Evolutionary conservation across 768 basidiomycete species (phyloP).

Genomic region (Hericium coralloides): DNA sequence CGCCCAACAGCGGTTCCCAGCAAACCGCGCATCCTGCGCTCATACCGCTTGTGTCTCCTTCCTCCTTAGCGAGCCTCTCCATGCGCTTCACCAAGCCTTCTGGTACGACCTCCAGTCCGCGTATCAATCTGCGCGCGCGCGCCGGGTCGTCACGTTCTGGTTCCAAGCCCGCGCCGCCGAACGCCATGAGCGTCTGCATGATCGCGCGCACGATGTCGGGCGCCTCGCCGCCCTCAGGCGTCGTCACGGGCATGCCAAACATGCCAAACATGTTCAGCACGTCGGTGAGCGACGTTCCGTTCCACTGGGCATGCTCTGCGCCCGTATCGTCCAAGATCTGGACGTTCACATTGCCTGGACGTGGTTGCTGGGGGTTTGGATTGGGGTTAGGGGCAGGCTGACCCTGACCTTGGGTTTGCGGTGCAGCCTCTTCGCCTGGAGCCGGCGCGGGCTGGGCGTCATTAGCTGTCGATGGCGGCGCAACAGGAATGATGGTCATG

Average conservation of each 20-base stretch:
- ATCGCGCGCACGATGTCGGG: too few relatives aligned
- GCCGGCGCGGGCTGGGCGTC: not conserved
- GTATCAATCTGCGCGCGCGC: constrained; percentile 53
- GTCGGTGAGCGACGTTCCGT: too few relatives aligned
- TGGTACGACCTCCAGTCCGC: constrained; percentile 58
- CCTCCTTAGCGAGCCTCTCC: constrained; percentile 38
- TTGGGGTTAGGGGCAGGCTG: too few relatives aligned
- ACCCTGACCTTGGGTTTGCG: too few relatives aligned
- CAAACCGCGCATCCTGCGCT: constrained; percentile 54
- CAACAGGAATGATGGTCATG: not conserved
- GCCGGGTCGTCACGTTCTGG: constrained; percentile 50
- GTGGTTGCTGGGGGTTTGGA: too few relatives aligned
- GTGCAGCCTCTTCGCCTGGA: not conserved
- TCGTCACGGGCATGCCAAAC: too few relatives aligned
- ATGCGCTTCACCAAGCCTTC: constrained; percentile 56
- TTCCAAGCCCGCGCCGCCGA: not conserved
- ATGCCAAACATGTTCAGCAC: too few relatives aligned
- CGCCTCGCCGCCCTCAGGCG: too few relatives aligned
- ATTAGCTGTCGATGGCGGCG: not conserved
- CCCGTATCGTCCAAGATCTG: too few relatives aligned
- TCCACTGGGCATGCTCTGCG: too few relatives aligned
- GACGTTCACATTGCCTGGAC: too few relatives aligned
- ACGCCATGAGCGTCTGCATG: too few relatives aligned
- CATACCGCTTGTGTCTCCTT: constrained; percentile 27
- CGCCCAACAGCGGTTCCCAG: constrained; percentile 54